These are phyloP conservation scores for Ambrosiella cleistominuta DNA, from an alignment of 2,329 filamentous ascomycete species.

Conservation along the genomic window DNA sequence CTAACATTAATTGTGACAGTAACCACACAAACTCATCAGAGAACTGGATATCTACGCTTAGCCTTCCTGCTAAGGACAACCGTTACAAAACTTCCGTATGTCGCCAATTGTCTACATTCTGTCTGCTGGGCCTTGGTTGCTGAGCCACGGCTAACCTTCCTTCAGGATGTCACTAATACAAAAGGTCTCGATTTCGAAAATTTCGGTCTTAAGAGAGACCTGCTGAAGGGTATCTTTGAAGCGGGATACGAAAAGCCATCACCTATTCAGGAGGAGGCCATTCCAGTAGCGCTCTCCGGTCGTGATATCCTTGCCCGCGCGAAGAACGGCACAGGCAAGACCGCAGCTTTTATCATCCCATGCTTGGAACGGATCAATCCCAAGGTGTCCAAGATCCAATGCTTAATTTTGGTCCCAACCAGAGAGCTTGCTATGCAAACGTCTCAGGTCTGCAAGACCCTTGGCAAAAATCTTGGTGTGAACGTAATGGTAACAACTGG, in stretches of 20 bases:
- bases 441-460: constrained; percentile 95
- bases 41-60: constrained; percentile 60
- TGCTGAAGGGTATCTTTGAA: constrained; percentile 99
- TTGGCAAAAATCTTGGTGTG: constrained; percentile 90
- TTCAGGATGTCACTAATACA: constrained; percentile 87
- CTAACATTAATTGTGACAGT: neutral
- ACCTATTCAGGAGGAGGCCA: constrained; percentile 97
- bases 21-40: neutral
- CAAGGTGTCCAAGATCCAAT: constrained; percentile 90
- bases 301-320: constrained; percentile 89
- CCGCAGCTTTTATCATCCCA: constrained; percentile 92
- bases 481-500: constrained; percentile 99
- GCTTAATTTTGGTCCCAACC: constrained; percentile 87
- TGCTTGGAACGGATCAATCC: constrained; percentile 91
- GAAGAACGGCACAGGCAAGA: constrained; percentile 98
- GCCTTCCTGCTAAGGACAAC: constrained; percentile 54
- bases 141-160: neutral
- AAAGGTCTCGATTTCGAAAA: constrained; percentile 97
- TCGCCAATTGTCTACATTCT: too few relatives aligned
- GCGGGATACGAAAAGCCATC: constrained; percentile 97
- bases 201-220: constrained; percentile 81
- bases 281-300: constrained; percentile 87
- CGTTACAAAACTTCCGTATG: constrained; percentile 66
- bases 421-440: constrained; percentile 95
- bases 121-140: neutral